phyloP scores from a whole-genome alignment of 352 stramenopile species.

The Globisporangium nagaii region DNA sequence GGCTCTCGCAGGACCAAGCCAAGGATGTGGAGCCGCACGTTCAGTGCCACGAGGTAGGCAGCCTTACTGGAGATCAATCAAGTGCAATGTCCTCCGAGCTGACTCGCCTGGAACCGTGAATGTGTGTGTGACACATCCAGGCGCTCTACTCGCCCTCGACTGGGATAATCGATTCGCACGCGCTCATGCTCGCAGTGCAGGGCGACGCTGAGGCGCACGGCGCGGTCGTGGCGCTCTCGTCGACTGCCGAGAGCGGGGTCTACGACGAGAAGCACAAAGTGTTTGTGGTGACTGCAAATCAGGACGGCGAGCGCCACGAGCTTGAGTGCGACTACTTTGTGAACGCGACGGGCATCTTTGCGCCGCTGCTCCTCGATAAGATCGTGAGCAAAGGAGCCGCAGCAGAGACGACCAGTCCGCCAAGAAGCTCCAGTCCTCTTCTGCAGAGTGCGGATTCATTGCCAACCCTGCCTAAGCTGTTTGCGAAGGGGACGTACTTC shows the following conservation, averaged over 20 bases:
- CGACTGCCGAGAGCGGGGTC: conserved; percentile 38
- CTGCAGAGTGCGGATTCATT: neutral
- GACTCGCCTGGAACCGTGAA: neutral
- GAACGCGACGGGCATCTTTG: conserved; percentile 89
- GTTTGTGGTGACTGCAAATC: conserved; percentile 30
- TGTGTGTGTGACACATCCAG: conserved; percentile 3
- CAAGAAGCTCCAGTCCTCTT: neutral
- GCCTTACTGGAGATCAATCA: neutral
- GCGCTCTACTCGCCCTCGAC: conserved; percentile 93
- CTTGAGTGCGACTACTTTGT: conserved; percentile 90
- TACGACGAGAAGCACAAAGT: conserved; percentile 24
- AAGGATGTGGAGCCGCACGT: conserved; percentile 48
- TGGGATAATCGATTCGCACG: conserved; percentile 94
- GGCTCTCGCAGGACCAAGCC: conserved; percentile 41
- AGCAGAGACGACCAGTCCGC: too few species aligned
- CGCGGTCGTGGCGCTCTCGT: conserved; percentile 71
- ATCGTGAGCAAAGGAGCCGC: conserved; percentile 7
- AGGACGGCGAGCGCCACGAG: conserved; percentile 44
- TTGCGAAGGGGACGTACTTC: conserved; percentile 97
- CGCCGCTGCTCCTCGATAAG: conserved; percentile 36
- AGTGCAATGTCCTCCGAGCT: neutral
- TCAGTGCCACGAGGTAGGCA: conserved; percentile 34
- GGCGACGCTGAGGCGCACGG: conserved; percentile 88
- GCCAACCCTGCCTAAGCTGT: conserved; percentile 52
- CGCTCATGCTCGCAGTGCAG: conserved; percentile 88